Conservation (phyloP, 73 alveolate species). For the Stentor roeselii region DNA sequence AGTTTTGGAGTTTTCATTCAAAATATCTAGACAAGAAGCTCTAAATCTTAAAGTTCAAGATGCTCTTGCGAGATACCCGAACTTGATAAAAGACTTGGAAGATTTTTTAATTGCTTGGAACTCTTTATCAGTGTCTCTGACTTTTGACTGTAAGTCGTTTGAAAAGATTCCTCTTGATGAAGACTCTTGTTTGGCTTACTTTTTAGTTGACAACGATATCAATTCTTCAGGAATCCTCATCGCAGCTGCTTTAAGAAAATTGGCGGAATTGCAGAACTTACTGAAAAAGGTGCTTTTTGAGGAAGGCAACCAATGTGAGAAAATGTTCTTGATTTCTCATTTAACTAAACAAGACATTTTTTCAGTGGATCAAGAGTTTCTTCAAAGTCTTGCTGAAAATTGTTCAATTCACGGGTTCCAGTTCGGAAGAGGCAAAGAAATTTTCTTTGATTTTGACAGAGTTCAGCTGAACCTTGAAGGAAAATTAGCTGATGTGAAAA, state of each 20-base stretch:
- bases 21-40: conserved; percentile 6
- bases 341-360: too few species aligned
- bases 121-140: neutral
- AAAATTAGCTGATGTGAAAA: neutral
- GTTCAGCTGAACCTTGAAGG: neutral
- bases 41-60: neutral
- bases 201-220: neutral
- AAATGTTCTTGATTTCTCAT: too few species aligned
- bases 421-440: neutral
- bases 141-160: conserved; percentile 4
- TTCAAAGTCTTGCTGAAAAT: neutral
- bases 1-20: neutral
- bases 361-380: too few species aligned
- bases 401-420: neutral
- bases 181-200: too few species aligned
- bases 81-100: neutral
- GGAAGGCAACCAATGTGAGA: too few species aligned
- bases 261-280: neutral
- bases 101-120: conserved; percentile 7
- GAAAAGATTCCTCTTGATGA: too few species aligned
- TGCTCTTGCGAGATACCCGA: neutral
- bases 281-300: too few species aligned
- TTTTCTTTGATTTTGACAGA: conserved; percentile 16
- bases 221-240: neutral
- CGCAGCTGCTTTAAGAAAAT: neutral